Conservation (phyloP, 805 yeast species). For the Candida dendrica region DNA sequence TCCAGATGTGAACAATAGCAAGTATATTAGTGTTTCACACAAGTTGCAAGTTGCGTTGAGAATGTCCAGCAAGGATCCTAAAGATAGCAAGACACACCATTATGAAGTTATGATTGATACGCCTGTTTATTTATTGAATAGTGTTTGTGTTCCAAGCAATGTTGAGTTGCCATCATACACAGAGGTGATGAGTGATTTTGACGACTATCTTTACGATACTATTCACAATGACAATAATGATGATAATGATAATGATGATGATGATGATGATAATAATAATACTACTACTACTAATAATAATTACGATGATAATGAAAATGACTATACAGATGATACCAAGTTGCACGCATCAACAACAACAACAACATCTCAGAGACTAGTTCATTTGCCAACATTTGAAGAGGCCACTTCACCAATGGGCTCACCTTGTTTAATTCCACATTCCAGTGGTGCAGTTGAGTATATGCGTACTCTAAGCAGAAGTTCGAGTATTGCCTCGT, state of each 20-base stretch:
- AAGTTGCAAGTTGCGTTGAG: slow-evolving; percentile 65
- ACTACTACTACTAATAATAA: neutral
- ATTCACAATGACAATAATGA: slow-evolving; percentile 1
- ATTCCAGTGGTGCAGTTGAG: slow-evolving; percentile 9
- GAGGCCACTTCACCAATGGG: slow-evolving; percentile 49
- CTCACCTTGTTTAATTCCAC: slow-evolving; percentile 18
- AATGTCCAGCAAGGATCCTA: slow-evolving; percentile 53
- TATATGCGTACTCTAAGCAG: slow-evolving; percentile 13
- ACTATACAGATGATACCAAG: neutral
- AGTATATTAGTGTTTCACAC: slow-evolving; percentile 58
- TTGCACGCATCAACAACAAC: too few species aligned
- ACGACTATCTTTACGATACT: neutral
- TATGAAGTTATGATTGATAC: slow-evolving; percentile 79
- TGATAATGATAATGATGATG: neutral
- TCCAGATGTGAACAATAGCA: slow-evolving; percentile 55
- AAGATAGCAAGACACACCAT: slow-evolving; percentile 48
- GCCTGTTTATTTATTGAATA: slow-evolving; percentile 52
- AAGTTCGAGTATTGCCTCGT: slow-evolving; percentile 11
- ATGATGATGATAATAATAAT: neutral
- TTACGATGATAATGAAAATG: neutral
- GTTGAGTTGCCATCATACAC: slow-evolving; percentile 31
- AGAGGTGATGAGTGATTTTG: slow-evolving; percentile 1
- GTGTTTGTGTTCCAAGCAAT: slow-evolving; percentile 29
- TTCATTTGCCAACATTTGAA: slow-evolving; percentile 53
- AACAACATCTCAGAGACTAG: too few species aligned